Evolutionary conservation across 805 yeast species (phyloP), one percentile per base, ranked within the genome.

Genomic region (Wickerhamiella sergipiensis): DNA sequence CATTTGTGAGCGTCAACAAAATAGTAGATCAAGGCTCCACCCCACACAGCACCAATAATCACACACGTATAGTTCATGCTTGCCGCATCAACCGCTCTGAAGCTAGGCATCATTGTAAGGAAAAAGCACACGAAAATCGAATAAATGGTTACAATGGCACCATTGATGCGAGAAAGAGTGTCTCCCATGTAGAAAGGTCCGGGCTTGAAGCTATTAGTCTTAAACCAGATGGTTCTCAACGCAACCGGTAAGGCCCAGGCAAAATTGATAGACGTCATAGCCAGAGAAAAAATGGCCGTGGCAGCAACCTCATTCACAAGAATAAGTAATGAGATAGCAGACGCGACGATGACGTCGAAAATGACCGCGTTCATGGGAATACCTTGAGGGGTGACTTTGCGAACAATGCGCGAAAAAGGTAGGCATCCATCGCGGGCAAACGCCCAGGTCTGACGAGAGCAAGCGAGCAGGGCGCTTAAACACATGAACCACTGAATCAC

Each of bases 371-470:
- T 69, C 50, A 81, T 71, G 8, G 86, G 86, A 6, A 84, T 79
- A 52, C 70, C 67, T 31, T 83, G 77, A 29, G 15, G 15, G 63
- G 75, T 71, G 48, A 80, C 81, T 31, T 57, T 56, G 18, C 33
- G 26, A 3, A 23, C n/a, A 19, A n/a, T 52, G 18, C 61, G 66
- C 23, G 83, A 76, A 21, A 72, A 67, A n/a, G 87, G 87, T 66
- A 81, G 77, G 58, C 81, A 72, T 10, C 80, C 79, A 63, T 81
- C 87, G 62, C 87, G 73, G 1, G 85, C 74, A 62, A 80, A 81
- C 2, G 85, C 80, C 59, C 70, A 81, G n/a, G 82, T 74, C 47
- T 80, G 84, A 59, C 86, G 71, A 12, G 83, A 77, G 9, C 83
- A 81, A 1, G 85, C 79, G 78, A 79, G 73, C 61, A 82, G 72